These are phyloP conservation scores for Aspergillus sp. DNA, from an alignment of 2,329 filamentous ascomycete species.

Conservation along the genomic window DNA sequence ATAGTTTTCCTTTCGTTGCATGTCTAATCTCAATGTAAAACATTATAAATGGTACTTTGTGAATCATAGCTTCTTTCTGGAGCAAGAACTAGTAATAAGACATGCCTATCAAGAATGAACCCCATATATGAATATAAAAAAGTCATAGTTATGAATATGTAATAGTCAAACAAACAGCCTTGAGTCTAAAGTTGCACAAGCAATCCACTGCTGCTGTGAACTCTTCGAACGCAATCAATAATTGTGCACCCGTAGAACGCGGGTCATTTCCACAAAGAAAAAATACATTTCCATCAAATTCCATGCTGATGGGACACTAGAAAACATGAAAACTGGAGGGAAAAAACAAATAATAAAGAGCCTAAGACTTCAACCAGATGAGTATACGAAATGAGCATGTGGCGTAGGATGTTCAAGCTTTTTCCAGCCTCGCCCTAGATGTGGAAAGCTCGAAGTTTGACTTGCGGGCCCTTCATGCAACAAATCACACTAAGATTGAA, in stretches of 20 bases:
- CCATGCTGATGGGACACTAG: background rate
- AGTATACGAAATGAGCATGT: slow-evolving; percentile 11
- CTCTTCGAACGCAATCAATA: slow-evolving; percentile 6
- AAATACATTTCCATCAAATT: background rate
- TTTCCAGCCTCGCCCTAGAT: slow-evolving; percentile 7
- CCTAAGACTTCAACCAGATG: slow-evolving; percentile 10
- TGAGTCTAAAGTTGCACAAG: slow-evolving; percentile 14
- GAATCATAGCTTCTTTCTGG: background rate
- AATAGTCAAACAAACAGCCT: background rate
- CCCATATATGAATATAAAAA: slow-evolving; percentile 8
- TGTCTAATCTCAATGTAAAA: background rate
- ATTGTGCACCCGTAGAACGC: slow-evolving; percentile 18
- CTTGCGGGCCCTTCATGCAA: slow-evolving; percentile 9
- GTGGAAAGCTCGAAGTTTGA: slow-evolving; percentile 11
- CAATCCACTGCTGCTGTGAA: slow-evolving; percentile 17
- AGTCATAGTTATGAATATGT: slow-evolving; percentile 4
- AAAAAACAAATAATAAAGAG: slow-evolving; percentile 7
- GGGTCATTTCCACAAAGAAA: slow-evolving; percentile 22
- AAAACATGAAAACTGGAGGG: background rate
- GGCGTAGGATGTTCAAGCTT: slow-evolving; percentile 8
- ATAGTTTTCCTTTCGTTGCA: background rate
- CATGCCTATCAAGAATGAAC: background rate
- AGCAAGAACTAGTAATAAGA: background rate
- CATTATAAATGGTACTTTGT: background rate
- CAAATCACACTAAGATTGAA: slow-evolving; percentile 15